phyloP scores from a whole-genome alignment of 345 rosid species.

The Nasturtium officinale region DNA sequence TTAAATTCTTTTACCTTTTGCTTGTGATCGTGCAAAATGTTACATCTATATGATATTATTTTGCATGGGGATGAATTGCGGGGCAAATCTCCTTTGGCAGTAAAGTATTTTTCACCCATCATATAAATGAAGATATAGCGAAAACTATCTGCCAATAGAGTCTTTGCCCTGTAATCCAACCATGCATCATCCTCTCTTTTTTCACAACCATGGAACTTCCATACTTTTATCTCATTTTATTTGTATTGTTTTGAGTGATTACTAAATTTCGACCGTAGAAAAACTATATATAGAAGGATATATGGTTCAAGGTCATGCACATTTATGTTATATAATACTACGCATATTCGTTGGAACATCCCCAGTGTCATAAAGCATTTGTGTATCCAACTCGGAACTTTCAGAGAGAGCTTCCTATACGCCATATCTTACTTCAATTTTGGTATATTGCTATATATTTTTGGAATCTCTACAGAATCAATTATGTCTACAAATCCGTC shows the following conservation, averaged over 20 bases:
- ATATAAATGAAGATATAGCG: neutral
- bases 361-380: conserved; percentile 31
- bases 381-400: neutral
- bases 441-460: neutral
- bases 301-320: conserved; percentile 8
- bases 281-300: conserved; percentile 32
- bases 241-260: conserved; percentile 1
- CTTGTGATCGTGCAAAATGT: neutral
- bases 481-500: neutral
- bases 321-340: conserved; percentile 8
- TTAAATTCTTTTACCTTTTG: neutral
- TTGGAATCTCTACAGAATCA: neutral
- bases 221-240: neutral
- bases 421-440: neutral
- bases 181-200: conserved; percentile 17
- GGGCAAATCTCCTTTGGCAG: conserved; percentile 48
- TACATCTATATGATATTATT: neutral
- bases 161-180: conserved; percentile 39
- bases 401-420: neutral
- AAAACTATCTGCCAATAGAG: conserved; percentile 38
- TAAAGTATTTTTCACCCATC: neutral
- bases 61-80: conserved; percentile 34
- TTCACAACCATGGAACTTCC: conserved; percentile 10
- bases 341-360: conserved; percentile 41
- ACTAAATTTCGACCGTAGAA: neutral